Evolutionary conservation across 2,329 filamentous ascomycete species (phyloP), one percentile per base, ranked within the genome.

Genomic region (Sporothrix brunneoviolacea): DNA sequence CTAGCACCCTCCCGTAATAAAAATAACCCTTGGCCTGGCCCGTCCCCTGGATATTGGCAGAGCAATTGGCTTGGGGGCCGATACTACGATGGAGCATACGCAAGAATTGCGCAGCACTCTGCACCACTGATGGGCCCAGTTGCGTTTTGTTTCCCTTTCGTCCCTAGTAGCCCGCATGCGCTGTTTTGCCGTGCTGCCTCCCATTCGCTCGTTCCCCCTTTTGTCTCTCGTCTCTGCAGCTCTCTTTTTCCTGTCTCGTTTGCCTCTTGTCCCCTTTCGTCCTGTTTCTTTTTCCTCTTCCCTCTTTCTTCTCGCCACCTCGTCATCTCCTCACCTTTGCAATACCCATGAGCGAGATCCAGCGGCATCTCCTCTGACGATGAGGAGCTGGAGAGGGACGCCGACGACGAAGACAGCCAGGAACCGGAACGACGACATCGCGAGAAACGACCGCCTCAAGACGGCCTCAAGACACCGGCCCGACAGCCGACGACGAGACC

Each of bases 161-260:
- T 19, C 19, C 15, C 46, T n/a, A n/a, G 33, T 16, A 28, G 24
- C 24, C 24, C 33, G 15, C n/a, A n/a, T 36, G 33, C 33, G 33
- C 4, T 19, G n/a, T 42, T 66, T 46, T 62, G 47, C 27, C 57
- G 61, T 54, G 65, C 56, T 44, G 58, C 61, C 35, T 58, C 7
- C 62, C 58, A 18, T 65, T 58, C 47, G 65, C 67, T 21, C 61
- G 58, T 32, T 52, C 38, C 22, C n/a, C 53, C 50, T 39, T 69
- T 63, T 52, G 66, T 66, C 44, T 68, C 64, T 48, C 52, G 24
- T 10, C 5, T 10, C 24, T 28, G 24, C 24, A 28, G 24, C 16
- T 58, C 51, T 30, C 63, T 62, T 24, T 62, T 44, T 71, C 68
- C n/a, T 40, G n/a, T n/a, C n/a, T n/a, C n/a, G n/a, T n/a, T n/a